These are phyloP conservation scores for Euphrasia confusa DNA, from an alignment of 257 asterid genomes.

Conservation along the genomic window DNA sequence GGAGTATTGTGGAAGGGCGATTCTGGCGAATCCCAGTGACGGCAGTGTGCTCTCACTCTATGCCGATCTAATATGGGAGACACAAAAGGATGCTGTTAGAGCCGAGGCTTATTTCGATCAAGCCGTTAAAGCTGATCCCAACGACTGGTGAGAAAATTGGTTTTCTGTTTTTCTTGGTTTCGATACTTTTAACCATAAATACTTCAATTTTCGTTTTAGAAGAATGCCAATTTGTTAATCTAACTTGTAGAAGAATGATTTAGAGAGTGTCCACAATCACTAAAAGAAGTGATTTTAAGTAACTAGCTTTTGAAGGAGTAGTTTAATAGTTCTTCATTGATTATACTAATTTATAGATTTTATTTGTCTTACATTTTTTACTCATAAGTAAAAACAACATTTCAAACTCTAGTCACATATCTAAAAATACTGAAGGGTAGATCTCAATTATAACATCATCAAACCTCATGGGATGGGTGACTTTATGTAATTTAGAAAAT, in stretches of 20 bases:
- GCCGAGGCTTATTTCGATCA: slow-evolving; percentile 72
- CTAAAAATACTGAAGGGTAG: too few relatives aligned
- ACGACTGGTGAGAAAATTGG: slow-evolving; percentile 52
- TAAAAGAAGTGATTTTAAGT: neutral
- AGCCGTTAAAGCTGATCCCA: slow-evolving; percentile 73
- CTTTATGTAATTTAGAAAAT: neutral
- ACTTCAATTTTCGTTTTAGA: slow-evolving; percentile 9
- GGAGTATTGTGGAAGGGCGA: slow-evolving; percentile 80
- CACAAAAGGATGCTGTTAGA: slow-evolving; percentile 57
- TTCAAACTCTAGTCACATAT: too few relatives aligned
- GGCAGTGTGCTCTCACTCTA: slow-evolving; percentile 71
- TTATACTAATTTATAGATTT: too few relatives aligned
- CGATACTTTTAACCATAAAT: slow-evolving; percentile 11
- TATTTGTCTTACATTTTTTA: neutral
- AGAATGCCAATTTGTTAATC: neutral
- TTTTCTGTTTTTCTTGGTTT: slow-evolving; percentile 7
- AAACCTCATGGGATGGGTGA: neutral
- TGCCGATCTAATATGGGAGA: slow-evolving; percentile 84
- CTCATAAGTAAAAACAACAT: too few relatives aligned
- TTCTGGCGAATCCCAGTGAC: slow-evolving; percentile 60
- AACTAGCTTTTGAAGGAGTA: neutral
- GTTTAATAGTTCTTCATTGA: too few relatives aligned
- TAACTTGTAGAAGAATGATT: slow-evolving; percentile 2
- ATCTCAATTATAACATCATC: too few relatives aligned
- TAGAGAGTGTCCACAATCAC: neutral